Evolutionary conservation across 2,329 filamentous ascomycete species (phyloP), one percentile per base, ranked within the genome.

Genomic region (Alternaria gansuensis): DNA sequence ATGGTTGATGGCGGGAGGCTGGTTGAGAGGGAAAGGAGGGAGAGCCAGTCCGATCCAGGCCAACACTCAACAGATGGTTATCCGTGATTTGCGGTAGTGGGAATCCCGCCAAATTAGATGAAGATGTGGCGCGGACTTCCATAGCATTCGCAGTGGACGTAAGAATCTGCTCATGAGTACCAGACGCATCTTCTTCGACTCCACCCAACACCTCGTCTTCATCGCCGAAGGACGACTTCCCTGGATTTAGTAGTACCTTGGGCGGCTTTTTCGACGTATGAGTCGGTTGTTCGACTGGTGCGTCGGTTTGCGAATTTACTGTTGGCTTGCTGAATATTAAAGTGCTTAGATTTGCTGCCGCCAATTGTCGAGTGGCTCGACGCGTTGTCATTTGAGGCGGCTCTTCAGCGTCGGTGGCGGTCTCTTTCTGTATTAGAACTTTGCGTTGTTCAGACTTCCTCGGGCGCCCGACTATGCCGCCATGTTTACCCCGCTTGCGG

Each of bases 381-480:
- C 65, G 60, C 5, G 65, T 65, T 31, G 50, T 26, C 51, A 58
- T 59, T 17, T 56, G 58, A 13, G 55, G 48, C 3, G n/a, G 10
- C 37, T 23, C n/a, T 1, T 44, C 29, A 36, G 9, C 13, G 17
- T 11, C 14, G 7, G 29, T 3, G 7, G 53, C 49, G 2, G 4
- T 11, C 11, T 26, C 26, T 7, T 52, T 29, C 24, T 50, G 26
- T 26, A 21, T 2, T 0, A 21, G 11, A 40, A 5, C 28, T 39
- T 31, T 29, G 5, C 36, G 34, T 23, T 46, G 40, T 11, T 63
- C 63, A 8, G 65, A 64, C 24, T 55, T 64, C 37, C 60, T 61
- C 5, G 64, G 62, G 17, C 67, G 59, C 4, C 65, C 65, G 23
- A 67, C 49, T n/a, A 64, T 44, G 5, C 59, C 63, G 11, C 63